phyloP scores from a whole-genome alignment of 2,329 filamentous ascomycete genomes.

The Ophiostoma sp. region DNA sequence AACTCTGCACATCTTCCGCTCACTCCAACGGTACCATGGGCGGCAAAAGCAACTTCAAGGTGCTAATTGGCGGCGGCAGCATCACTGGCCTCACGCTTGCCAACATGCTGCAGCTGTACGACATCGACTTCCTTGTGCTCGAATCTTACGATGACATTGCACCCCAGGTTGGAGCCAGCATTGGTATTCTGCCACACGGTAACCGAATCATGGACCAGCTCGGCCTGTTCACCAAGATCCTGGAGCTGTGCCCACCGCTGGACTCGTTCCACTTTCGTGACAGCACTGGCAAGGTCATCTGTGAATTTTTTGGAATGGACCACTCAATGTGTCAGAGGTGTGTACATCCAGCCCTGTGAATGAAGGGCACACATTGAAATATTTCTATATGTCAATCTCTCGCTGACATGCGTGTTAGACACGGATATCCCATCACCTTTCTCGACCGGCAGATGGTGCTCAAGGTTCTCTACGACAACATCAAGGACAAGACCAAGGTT shows the following conservation, averaged over 20 bases:
- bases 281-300: conserved; percentile 28
- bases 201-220: conserved; percentile 53
- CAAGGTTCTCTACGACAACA: conserved; percentile 38
- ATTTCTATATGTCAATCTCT: no score
- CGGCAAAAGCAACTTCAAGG: conserved; percentile 34
- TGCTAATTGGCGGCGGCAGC: conserved; percentile 52
- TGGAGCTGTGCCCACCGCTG: conserved; percentile 23
- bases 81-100: conserved; percentile 51
- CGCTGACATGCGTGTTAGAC: conserved; percentile 30
- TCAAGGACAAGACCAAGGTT: conserved; percentile 40
- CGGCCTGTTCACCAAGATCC: conserved; percentile 40
- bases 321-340: conserved; percentile 17
- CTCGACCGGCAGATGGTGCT: conserved; percentile 42
- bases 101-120: conserved; percentile 45
- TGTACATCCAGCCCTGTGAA: no score
- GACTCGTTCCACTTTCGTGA: conserved; percentile 24
- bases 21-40: conserved; percentile 9
- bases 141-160: conserved; percentile 46
- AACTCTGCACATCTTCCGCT: background rate
- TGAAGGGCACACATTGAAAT: no score
- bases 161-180: conserved; percentile 49
- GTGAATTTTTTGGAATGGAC: conserved; percentile 31
- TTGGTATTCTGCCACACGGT: conserved; percentile 47
- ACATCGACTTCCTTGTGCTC: conserved; percentile 52
- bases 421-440: conserved; percentile 40